Evolutionary conservation across 2,329 filamentous ascomycete genomes (phyloP), one percentile per base, ranked within the genome.

Genomic region (Mycosphaerella sp.): DNA sequence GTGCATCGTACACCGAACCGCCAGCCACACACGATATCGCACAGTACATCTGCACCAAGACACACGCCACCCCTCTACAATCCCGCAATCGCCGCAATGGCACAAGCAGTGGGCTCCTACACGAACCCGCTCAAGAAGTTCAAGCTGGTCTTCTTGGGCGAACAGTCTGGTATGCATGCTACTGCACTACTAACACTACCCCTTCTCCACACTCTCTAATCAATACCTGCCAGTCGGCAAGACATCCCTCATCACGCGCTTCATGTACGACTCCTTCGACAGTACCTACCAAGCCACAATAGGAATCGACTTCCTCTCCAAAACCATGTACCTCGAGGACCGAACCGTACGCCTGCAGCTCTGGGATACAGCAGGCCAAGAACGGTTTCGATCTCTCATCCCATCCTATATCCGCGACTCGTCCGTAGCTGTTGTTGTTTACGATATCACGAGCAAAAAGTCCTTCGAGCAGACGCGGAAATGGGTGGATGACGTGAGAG

Each of bases 231-330:
- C 72, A 97, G 93, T 98, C 67, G 93, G 93, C 71, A 98, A 98
- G 78, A 98, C 93, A 32, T 98, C 93, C 59, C 78, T 98, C 66
- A 98, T 98, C 72, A 98, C 93, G 63, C 86, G 93, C 62, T 98
- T 98, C 80, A 98, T 98, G 93, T 98, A 98, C 80, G 93, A 98
- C 75, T 97, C 93, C 45, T 98, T 98, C 79, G 93, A 98, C 79
- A 96, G 95, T 76, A 97, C 92, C 80, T 98, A 98, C 77, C 93
- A 98, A 76, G 93, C 93, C 54, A 98, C 93, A 39, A 97, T 98
- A 70, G 93, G 93, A 69, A 98, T 98, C 77, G 93, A 98, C 76
- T 98, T 98, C 71, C 83, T 98, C 64, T 96, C 91, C 69, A 98
- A 98, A 89, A 98, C 93, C 52, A 98, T 98, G 95, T 98, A 98